Percentiles rank a stretch among this genome's conserved stretches.
Evolutionary conservation across 2,329 filamentous ascomycete species (phyloP).

Genomic region (Madurella mycetomatis): DNA sequence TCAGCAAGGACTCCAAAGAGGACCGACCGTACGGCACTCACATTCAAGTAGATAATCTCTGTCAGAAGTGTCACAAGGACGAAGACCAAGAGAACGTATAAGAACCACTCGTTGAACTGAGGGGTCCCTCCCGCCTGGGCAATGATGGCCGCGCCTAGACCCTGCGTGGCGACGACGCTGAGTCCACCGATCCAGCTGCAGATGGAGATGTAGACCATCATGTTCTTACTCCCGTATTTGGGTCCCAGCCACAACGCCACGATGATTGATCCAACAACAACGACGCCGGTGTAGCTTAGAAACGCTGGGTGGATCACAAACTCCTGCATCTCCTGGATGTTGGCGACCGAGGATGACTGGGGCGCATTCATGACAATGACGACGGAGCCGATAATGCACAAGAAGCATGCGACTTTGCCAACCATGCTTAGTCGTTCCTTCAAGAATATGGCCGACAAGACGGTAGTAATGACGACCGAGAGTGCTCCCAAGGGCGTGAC

Average conservation of each 20-base stretch:
- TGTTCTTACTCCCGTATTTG: constrained; percentile 89
- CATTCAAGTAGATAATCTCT: constrained; percentile 93
- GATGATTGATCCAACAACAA: constrained; percentile 68
- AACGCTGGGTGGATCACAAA: constrained; percentile 87
- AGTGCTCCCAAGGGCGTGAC: constrained; percentile 89
- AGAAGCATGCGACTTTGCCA: constrained; percentile 91
- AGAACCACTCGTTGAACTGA: constrained; percentile 97
- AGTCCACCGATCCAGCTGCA: constrained; percentile 92
- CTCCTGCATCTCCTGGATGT: constrained; percentile 87
- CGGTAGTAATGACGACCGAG: constrained; percentile 85
- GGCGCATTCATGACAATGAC: constrained; percentile 95
- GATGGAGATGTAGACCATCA: constrained; percentile 95
- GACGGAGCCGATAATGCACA: constrained; percentile 88
- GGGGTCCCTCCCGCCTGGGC: constrained; percentile 75
- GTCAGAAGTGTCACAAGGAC: constrained; percentile 84
- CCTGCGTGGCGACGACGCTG: constrained; percentile 92
- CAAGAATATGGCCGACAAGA: constrained; percentile 89
- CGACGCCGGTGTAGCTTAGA: constrained; percentile 74
- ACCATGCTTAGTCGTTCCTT: constrained; percentile 95
- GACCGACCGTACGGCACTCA: constrained; percentile 46
- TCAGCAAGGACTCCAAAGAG: not conserved
- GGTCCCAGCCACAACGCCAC: constrained; percentile 79
- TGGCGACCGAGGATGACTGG: constrained; percentile 72
- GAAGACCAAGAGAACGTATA: constrained; percentile 88
- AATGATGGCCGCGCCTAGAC: constrained; percentile 84